Conservation (phyloP, 768 basidiomycete genomes). For the Naganishia kalamii region DNA sequence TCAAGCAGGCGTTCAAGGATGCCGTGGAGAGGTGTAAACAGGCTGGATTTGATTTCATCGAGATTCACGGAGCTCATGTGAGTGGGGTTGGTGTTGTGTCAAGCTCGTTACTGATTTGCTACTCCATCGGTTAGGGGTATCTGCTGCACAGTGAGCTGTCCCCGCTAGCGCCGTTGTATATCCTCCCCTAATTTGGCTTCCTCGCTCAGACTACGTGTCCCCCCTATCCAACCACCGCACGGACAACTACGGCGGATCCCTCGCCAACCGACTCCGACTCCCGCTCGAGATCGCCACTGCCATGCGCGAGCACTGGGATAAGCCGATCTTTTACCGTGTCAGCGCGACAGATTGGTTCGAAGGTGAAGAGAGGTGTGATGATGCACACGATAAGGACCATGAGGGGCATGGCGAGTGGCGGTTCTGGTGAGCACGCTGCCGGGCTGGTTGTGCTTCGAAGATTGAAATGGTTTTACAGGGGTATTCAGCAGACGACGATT, state of each 20-base stretch:
- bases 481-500: constrained; percentile 66
- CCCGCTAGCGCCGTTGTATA: no score
- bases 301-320: constrained; percentile 58
- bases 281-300: constrained; percentile 57
- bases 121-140: constrained; percentile 52
- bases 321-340: constrained; percentile 67
- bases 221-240: constrained; percentile 67
- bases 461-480: constrained; percentile 49
- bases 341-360: constrained; percentile 64
- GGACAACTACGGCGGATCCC: constrained; percentile 65
- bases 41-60: constrained; percentile 54
- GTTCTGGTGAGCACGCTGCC: constrained; percentile 20
- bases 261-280: constrained; percentile 68
- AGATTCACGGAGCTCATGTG: constrained; percentile 41
- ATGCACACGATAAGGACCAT: constrained; percentile 30
- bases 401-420: constrained; percentile 24
- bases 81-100: not conserved
- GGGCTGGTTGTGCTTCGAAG: constrained; percentile 50
- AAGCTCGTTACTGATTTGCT: not conserved
- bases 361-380: constrained; percentile 55
- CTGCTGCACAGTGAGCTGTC: constrained; percentile 30
- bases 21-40: constrained; percentile 47
- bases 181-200: not conserved
- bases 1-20: constrained; percentile 58
- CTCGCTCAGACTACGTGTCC: constrained; percentile 55